These are phyloP conservation scores for Venturia oleaginea DNA, from an alignment of 2,329 filamentous ascomycete species.

Conservation along the genomic window DNA sequence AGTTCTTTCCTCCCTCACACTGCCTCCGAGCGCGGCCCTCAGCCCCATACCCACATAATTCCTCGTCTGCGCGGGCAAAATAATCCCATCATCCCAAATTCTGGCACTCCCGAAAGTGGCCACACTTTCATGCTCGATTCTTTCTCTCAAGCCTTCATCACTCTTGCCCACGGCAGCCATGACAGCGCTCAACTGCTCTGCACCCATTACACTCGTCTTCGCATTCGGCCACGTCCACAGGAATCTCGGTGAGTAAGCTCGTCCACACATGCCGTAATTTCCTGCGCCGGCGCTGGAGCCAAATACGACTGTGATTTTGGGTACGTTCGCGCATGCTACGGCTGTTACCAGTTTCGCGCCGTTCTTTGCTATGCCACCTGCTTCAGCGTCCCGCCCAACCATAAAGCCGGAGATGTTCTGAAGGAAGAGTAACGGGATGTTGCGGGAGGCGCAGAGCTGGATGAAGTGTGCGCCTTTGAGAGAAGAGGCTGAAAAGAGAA, in stretches of 20 bases:
- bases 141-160: slow-evolving; percentile 68
- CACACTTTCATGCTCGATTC: slow-evolving; percentile 86
- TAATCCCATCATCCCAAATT: slow-evolving; percentile 63
- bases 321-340: slow-evolving; percentile 86
- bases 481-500: slow-evolving; percentile 80
- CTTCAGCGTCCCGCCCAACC: slow-evolving; percentile 88
- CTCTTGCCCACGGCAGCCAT: slow-evolving; percentile 91
- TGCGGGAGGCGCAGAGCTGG: slow-evolving; percentile 82
- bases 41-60: slow-evolving; percentile 40
- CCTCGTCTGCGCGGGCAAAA: slow-evolving; percentile 41
- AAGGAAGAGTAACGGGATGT: slow-evolving; percentile 83
- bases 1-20: slow-evolving; percentile 25
- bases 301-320: slow-evolving; percentile 96
- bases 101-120: slow-evolving; percentile 80
- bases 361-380: slow-evolving; percentile 94
- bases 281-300: slow-evolving; percentile 87
- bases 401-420: slow-evolving; percentile 99
- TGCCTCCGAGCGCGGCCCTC: slow-evolving; percentile 30
- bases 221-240: slow-evolving; percentile 97
- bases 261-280: slow-evolving; percentile 96
- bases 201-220: slow-evolving; percentile 92
- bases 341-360: slow-evolving; percentile 94
- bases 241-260: slow-evolving; percentile 85
- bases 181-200: slow-evolving; percentile 81
- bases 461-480: slow-evolving; percentile 97